Base-by-base conservation (phyloP, 345 rosid genomes). In the Populus tremula region DNA sequence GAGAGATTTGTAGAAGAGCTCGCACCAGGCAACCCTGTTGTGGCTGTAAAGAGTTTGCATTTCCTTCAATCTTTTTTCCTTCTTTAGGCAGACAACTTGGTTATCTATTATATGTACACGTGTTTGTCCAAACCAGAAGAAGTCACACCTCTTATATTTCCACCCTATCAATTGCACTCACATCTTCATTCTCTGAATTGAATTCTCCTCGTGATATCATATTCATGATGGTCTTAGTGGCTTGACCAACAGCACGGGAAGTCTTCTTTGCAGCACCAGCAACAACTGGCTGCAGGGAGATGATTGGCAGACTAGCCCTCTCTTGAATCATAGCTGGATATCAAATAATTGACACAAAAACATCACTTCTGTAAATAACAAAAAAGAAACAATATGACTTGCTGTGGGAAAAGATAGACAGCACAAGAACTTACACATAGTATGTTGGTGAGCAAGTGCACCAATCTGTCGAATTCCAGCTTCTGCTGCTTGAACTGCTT, bases 401-500 rank as follows among this genome's bases (percentile, higher is more conserved):
- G 25, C 10, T 6, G 25, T 21, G 56, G 56, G 38, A 25, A 17
- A 43, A 70, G 25, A 31, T 73, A 20, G 31, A 25, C 12, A 25
- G 8, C 5, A 5, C 8, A 41, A 62, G 33, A 79, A 80, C 91
- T 84, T 85, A 96, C 99, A 89, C 41, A 91, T 77, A 9, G 99
- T 94, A 80, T 88, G 97, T 2, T 94, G 87, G 63, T 82, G 97
- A 79, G 99, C 97, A 75, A 86, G 80, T 6, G 95, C 35, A 78
- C 99, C 96, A 17, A 96, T 90, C 81, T 88, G 93, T 62, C 87
- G 87, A 73, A 92, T 89, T 79, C 98, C 97, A 73, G 93, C 94
- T 87, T 92, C 95, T 16, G 97, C 98, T 70, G 94, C 94, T 79
- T 91, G 91, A 71, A 94, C 97, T 66, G 85, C 95, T 90, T 92